phyloP scores from a whole-genome alignment of 2,329 filamentous ascomycete species.

The Lecanicillium sp. region DNA sequence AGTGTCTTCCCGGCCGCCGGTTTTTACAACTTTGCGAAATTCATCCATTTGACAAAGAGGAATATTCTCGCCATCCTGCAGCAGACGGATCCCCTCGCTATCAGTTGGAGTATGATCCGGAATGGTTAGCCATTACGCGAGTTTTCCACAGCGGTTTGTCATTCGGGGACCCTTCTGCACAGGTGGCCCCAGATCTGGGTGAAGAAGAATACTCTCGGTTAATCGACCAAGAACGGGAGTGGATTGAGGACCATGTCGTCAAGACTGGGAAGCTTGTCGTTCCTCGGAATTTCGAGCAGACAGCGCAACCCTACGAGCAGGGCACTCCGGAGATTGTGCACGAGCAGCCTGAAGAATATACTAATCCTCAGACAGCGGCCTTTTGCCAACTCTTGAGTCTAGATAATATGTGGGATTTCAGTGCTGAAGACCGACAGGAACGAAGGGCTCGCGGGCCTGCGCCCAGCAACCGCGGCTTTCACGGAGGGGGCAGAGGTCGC shows the following conservation, averaged over 20 bases:
- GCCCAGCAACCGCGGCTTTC: slow-evolving; percentile 32
- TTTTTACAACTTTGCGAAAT: slow-evolving; percentile 77
- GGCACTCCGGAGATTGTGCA: slow-evolving; percentile 50
- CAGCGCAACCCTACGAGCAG: slow-evolving; percentile 64
- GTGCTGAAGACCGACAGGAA: slow-evolving; percentile 60
- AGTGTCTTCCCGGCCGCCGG: slow-evolving; percentile 72
- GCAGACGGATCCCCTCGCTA: slow-evolving; percentile 36
- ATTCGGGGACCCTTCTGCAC: slow-evolving; percentile 53
- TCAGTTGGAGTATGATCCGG: slow-evolving; percentile 73
- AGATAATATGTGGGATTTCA: slow-evolving; percentile 67
- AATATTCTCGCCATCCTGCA: slow-evolving; percentile 19
- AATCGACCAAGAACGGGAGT: slow-evolving; percentile 65
- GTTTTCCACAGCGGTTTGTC: slow-evolving; percentile 63
- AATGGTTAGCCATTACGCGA: slow-evolving; percentile 92
- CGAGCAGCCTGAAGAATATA: slow-evolving; percentile 72
- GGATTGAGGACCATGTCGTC: slow-evolving; percentile 75
- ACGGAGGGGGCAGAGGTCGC: slow-evolving; percentile 32
- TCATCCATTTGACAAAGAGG: slow-evolving; percentile 36
- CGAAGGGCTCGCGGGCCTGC: slow-evolving; percentile 54
- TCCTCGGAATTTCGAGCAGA: slow-evolving; percentile 70
- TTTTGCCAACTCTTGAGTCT: slow-evolving; percentile 79
- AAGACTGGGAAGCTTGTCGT: slow-evolving; percentile 55
- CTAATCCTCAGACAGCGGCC: slow-evolving; percentile 74
- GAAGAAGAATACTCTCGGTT: slow-evolving; percentile 61
- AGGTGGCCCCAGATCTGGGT: slow-evolving; percentile 55